Percentiles rank a stretch among this genome's conserved stretches.
Evolutionary conservation across 805 yeast species (phyloP).

Genomic region (Huiozyma naganishii): DNA sequence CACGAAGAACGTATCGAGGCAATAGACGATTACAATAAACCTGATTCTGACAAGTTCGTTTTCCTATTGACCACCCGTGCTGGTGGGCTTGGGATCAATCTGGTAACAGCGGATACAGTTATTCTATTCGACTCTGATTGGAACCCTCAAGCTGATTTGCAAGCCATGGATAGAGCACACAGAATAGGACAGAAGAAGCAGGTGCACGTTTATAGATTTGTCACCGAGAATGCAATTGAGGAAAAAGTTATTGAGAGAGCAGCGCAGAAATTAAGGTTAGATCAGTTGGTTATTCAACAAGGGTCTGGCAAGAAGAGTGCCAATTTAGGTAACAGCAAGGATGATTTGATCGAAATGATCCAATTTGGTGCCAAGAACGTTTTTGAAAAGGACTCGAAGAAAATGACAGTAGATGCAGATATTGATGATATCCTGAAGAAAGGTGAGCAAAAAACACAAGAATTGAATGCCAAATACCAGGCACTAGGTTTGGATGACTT

Average conservation of each 20-base stretch:
- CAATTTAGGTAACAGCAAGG: constrained; percentile 35
- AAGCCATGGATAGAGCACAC: constrained; percentile 97
- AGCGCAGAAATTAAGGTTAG: constrained; percentile 82
- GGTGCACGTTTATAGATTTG: constrained; percentile 82
- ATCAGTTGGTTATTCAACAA: constrained; percentile 91
- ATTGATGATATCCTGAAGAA: constrained; percentile 71
- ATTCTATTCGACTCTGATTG: constrained; percentile 87
- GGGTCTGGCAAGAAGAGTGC: constrained; percentile 44
- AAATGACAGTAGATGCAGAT: constrained; percentile 40
- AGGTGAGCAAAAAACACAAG: constrained; percentile 75
- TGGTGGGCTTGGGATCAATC: constrained; percentile 90
- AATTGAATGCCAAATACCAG: constrained; percentile 70
- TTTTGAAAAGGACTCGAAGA: constrained; percentile 41
- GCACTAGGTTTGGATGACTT: constrained; percentile 85
- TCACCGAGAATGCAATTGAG: constrained; percentile 90
- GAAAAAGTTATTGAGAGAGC: constrained; percentile 94
- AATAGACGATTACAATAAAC: constrained; percentile 81
- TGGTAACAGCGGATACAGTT: constrained; percentile 86
- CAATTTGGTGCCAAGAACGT: constrained; percentile 93
- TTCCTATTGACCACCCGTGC: constrained; percentile 89
- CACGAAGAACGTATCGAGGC: constrained; percentile 89
- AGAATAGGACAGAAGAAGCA: constrained; percentile 96
- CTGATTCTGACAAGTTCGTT: constrained; percentile 69
- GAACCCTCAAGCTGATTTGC: constrained; percentile 97
- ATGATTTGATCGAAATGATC: constrained; percentile 76